Evolutionary conservation across 2,329 filamentous ascomycete genomes (phyloP).

Genomic region (Pleoardoris graminearum): DNA sequence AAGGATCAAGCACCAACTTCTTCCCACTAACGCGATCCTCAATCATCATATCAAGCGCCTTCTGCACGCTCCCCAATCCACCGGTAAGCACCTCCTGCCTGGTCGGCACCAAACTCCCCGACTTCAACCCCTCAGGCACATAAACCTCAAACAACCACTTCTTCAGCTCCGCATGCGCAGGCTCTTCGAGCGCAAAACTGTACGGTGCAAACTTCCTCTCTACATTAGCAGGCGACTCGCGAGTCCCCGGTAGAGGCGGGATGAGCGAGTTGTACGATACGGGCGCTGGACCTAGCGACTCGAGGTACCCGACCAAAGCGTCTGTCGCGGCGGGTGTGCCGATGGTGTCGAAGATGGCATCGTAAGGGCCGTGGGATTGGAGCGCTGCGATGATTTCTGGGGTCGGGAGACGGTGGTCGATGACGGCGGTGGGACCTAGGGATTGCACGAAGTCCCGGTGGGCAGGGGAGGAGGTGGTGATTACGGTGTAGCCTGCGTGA

Average conservation of each 20-base stretch:
- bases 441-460: slow-evolving; percentile 35
- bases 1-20: slow-evolving; percentile 23
- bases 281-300: slow-evolving; percentile 15
- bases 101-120: slow-evolving; percentile 16
- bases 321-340: slow-evolving; percentile 9
- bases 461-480: slow-evolving; percentile 39
- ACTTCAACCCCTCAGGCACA: slow-evolving; percentile 18
- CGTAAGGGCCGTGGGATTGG: slow-evolving; percentile 29
- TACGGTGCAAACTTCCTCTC: slow-evolving; percentile 22
- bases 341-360: slow-evolving; percentile 34
- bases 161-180: slow-evolving; percentile 8
- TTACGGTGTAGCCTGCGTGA: slow-evolving; percentile 36
- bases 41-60: slow-evolving; percentile 19
- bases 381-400: slow-evolving; percentile 22
- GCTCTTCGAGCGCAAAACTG: slow-evolving; percentile 13
- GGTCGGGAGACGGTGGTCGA: slow-evolving; percentile 30
- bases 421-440: slow-evolving; percentile 29
- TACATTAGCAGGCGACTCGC: slow-evolving; percentile 14
- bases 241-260: slow-evolving; percentile 12
- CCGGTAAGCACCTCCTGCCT: slow-evolving; percentile 19
- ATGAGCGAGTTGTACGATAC: slow-evolving; percentile 19
- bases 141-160: slow-evolving; percentile 23
- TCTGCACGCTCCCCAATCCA: slow-evolving; percentile 19
- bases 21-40: slow-evolving; percentile 28
- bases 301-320: slow-evolving; percentile 19